A percentile compares a stretch with the other conserved stretches of the same genome.
These are phyloP conservation scores for Brassica rapa DNA, from an alignment of 345 rosid species.

Conservation along the genomic window DNA sequence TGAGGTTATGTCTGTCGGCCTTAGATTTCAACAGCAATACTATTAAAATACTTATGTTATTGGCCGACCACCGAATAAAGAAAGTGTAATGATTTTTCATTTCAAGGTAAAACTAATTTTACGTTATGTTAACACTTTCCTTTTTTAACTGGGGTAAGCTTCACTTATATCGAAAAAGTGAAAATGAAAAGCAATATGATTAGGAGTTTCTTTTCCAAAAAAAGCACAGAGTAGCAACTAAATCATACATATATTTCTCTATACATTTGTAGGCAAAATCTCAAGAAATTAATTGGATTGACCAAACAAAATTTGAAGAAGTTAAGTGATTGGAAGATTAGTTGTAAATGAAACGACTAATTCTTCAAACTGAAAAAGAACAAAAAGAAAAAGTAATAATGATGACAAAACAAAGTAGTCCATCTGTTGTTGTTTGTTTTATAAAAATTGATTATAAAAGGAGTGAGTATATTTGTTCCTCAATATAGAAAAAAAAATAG, in stretches of 20 bases:
- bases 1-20: neutral
- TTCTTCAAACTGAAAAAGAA: neutral
- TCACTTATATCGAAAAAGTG: conserved; percentile 32
- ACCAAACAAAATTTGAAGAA: neutral
- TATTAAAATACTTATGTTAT: neutral
- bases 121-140: neutral
- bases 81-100: conserved; percentile 1
- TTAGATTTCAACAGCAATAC: neutral
- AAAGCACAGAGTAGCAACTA: neutral
- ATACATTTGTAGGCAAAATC: neutral
- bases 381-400: no score
- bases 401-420: neutral
- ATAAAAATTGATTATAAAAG: neutral
- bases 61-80: neutral
- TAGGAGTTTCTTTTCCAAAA: conserved; percentile 21
- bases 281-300: neutral
- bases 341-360: neutral
- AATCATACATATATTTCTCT: neutral
- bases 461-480: conserved; percentile 7
- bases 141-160: neutral
- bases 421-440: neutral
- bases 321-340: neutral
- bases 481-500: neutral
- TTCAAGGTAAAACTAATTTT: neutral
- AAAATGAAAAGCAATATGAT: conserved; percentile 38